Conservation (phyloP, 169 alveolate species). For the Plasmodium billcollinsi region DNA sequence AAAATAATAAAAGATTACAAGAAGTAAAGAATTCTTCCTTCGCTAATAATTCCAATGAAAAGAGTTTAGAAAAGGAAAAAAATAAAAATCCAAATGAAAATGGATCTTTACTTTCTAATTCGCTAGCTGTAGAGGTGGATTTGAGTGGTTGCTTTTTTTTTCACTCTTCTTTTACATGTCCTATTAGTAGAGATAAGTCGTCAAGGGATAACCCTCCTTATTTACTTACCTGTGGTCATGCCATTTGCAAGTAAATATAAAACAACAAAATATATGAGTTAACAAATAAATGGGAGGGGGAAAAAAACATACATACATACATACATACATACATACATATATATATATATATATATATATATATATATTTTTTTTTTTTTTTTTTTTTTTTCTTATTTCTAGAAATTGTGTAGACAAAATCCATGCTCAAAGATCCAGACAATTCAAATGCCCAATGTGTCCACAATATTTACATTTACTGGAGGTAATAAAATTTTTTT, state of each 20-base stretch:
- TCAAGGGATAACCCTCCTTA: conserved; percentile 76
- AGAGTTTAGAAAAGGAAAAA: conserved; percentile 22
- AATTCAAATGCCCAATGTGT: conserved; percentile 75
- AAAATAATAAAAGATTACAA: conserved; percentile 66
- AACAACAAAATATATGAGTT: not conserved
- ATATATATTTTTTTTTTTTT: too few relatives aligned
- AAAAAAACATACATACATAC: not conserved
- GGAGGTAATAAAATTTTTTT: conserved; percentile 18
- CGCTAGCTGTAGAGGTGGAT: conserved; percentile 77
- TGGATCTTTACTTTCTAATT: conserved; percentile 30
- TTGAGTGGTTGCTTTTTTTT: conserved; percentile 78
- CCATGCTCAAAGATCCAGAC: conserved; percentile 73
- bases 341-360: not conserved
- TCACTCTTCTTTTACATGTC: conserved; percentile 80
- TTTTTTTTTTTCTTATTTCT: not conserved
- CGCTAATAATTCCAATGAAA: conserved; percentile 3
- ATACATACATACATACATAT: not conserved
- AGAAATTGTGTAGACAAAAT: conserved; percentile 74
- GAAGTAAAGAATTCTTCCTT: conserved; percentile 29
- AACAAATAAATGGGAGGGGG: too few relatives aligned
- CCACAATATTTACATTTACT: conserved; percentile 57
- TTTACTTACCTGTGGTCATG: conserved; percentile 79
- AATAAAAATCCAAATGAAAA: conserved; percentile 34
- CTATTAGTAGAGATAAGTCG: conserved; percentile 77
- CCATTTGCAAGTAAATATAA: conserved; percentile 76